Evolutionary conservation across 805 yeast genomes (phyloP).

Genomic region (Yarrowia yakushimensis): DNA sequence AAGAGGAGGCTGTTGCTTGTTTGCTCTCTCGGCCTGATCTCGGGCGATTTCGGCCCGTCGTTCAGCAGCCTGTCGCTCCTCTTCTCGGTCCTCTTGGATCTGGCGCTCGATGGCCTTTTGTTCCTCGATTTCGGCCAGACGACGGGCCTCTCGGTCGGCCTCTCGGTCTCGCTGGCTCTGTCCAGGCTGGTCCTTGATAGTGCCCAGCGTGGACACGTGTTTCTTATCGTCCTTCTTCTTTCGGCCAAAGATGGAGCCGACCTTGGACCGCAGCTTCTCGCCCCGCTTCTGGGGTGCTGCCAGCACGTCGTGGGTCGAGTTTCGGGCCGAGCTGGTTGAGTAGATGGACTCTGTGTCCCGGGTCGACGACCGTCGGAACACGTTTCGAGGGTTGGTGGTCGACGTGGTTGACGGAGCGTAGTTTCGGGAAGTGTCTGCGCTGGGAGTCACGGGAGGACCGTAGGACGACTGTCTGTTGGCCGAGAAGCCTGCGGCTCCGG

Average conservation of each 20-base stretch:
- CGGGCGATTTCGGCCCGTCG: constrained; percentile 8
- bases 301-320: constrained; percentile 28
- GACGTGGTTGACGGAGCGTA: constrained; percentile 8
- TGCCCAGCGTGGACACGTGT: not conserved
- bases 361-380: constrained; percentile 19
- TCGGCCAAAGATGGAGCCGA: constrained; percentile 40
- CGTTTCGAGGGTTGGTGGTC: constrained; percentile 13
- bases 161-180: constrained; percentile 19
- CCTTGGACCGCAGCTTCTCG: constrained; percentile 36
- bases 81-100: constrained; percentile 22
- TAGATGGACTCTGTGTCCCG: constrained; percentile 25
- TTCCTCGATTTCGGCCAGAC: constrained; percentile 15
- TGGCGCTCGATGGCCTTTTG: constrained; percentile 24
- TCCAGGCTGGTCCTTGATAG: constrained; percentile 5
- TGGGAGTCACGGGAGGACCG: no score
- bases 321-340: constrained; percentile 25
- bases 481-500: not conserved
- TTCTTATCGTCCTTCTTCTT: constrained; percentile 30
- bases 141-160: constrained; percentile 15
- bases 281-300: constrained; percentile 23
- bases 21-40: constrained; percentile 12
- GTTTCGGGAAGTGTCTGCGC: not conserved
- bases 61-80: constrained; percentile 5
- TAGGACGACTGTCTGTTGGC: not conserved
- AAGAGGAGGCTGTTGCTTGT: constrained; percentile 17